These are phyloP conservation scores for Jasminum sambac DNA, from an alignment of 257 asterid species.

Conservation along the genomic window DNA sequence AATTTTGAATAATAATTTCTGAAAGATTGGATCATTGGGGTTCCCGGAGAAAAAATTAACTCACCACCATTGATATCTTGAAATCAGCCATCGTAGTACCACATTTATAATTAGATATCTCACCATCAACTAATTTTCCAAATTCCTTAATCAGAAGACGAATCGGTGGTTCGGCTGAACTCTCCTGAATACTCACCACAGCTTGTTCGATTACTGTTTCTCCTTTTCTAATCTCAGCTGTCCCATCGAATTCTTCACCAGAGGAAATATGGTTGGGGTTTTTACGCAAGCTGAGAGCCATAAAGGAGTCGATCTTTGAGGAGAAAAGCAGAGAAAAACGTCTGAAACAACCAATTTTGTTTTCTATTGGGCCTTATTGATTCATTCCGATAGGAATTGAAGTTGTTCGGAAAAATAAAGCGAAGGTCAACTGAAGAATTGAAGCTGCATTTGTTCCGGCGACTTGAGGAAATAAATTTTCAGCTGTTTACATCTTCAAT, in stretches of 20 bases:
- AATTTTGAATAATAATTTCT: too few species aligned
- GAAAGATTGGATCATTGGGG: too few species aligned
- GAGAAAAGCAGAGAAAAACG: slow-evolving; percentile 18
- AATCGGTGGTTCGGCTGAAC: slow-evolving; percentile 18
- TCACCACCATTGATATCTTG: too few species aligned
- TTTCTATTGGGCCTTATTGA: background rate
- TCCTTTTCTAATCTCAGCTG: background rate
- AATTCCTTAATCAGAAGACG: slow-evolving; percentile 5
- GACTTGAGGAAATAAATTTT: background rate
- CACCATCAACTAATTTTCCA: slow-evolving; percentile 8
- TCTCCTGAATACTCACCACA: slow-evolving; percentile 33
- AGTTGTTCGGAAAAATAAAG: slow-evolving; percentile 22
- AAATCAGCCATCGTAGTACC: too few species aligned
- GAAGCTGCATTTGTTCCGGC: background rate
- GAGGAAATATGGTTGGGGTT: slow-evolving; percentile 25
- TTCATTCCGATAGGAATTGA: background rate
- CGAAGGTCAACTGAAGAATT: slow-evolving; percentile 9
- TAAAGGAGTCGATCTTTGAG: slow-evolving; percentile 34
- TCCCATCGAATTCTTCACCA: background rate
- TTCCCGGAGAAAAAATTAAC: too few species aligned
- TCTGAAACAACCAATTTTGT: slow-evolving; percentile 14
- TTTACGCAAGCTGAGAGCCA: slow-evolving; percentile 26
- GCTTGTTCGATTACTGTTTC: slow-evolving; percentile 27
- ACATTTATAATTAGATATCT: too few species aligned
- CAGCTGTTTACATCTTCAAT: background rate